Evolutionary conservation across 768 basidiomycete genomes (phyloP).

Genomic region (Mycena venus): DNA sequence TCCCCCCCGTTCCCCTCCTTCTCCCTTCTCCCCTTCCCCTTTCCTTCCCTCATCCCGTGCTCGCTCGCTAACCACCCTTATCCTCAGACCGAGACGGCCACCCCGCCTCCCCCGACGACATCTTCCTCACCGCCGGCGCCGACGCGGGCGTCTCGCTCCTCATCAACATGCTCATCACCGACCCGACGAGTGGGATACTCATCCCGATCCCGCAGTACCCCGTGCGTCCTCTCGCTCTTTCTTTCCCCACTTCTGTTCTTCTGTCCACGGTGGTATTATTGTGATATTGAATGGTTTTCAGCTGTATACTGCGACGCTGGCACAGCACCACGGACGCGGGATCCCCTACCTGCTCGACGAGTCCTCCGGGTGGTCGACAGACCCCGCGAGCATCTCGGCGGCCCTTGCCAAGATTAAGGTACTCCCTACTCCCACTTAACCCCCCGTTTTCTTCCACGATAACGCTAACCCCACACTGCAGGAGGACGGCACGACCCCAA

Average conservation of each 20-base stretch:
- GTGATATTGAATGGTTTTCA: not conserved
- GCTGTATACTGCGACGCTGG: slow-evolving; percentile 95
- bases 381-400: slow-evolving; percentile 67
- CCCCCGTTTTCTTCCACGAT: not conserved
- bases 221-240: not conserved
- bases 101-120: slow-evolving; percentile 83
- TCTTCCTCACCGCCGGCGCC: slow-evolving; percentile 96
- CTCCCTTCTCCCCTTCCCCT: not conserved
- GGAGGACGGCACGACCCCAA: slow-evolving; percentile 72
- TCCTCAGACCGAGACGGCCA: slow-evolving; percentile 88
- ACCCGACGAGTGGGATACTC: slow-evolving; percentile 79
- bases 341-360: slow-evolving; percentile 94
- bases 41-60: not conserved
- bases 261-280: too few species aligned
- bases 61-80: too few species aligned
- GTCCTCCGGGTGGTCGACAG: slow-evolving; percentile 58
- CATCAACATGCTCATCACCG: slow-evolving; percentile 82
- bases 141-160: slow-evolving; percentile 94
- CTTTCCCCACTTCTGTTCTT: not conserved
- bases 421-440: not conserved
- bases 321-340: slow-evolving; percentile 81
- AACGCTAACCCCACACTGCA: not conserved
- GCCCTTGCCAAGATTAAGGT: slow-evolving; percentile 74
- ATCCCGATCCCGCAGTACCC: slow-evolving; percentile 99
- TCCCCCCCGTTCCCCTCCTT: not conserved